Evolutionary conservation across 768 basidiomycete species (phyloP), one percentile per base, ranked within the genome.

Genomic region (Lactarius indigo): DNA sequence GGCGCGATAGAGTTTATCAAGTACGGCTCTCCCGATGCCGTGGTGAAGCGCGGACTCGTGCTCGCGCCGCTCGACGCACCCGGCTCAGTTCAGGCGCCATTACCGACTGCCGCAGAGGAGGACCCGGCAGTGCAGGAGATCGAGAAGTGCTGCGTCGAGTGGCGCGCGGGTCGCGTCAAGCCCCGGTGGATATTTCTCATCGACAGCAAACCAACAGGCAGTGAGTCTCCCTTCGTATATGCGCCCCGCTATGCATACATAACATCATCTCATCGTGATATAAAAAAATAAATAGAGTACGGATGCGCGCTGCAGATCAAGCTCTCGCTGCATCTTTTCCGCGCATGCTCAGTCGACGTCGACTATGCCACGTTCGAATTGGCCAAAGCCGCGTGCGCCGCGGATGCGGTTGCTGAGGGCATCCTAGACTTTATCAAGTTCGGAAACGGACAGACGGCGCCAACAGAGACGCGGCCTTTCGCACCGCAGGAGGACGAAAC

Each of bases 1-100:
- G 86, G 85, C 23, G 88, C 82, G 1, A 72, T 89, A 37, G 82
- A 87, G 23, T 89, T 89, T 70, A 83, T 89, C 57, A 61, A 73
- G 8, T 71, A 75, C 1, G 83, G 84, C 3, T 81, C 82, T n/a
- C 74, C 77, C 2, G 78, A 80, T 8, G 42, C 73, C 41, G 74
- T 74, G 33, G 77, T 75, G 54, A 79, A 80, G 44, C 76, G 75
- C 8, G 72, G 75, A 6, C 73, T 78, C 7, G 62, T 72, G 2
- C 76, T 77, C 54, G 76, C 73, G 17, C 73, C 78, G 47, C 74
- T 75, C 18, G 74, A 78, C 61, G 67, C 68, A 2, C 57, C 66
- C 30, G 61, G 59, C 17, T 44, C 63, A n/a, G 57, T 66, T 23
- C 55, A 62, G 57, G 57, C 61, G 50, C 26, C 57, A 30, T n/a